Evolutionary conservation across 1,284 basidiomycete genomes (phyloP), one percentile per base, ranked within the genome.

Genomic region (Cutaneotrichosporon curvatum): DNA sequence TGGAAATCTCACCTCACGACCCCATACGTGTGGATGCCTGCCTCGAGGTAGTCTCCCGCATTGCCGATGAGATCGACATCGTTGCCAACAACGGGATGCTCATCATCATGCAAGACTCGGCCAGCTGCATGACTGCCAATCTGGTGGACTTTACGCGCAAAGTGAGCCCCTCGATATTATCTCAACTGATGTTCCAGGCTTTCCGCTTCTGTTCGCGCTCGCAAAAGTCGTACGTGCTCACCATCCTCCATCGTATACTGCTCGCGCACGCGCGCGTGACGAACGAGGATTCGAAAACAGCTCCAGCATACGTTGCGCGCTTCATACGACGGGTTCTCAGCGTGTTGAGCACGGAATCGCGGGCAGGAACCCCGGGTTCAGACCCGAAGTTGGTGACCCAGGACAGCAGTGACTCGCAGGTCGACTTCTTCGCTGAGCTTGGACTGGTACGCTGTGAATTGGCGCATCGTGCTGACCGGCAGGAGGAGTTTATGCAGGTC

Each of bases 61-160:
- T 62, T 15, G 59, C 60, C 4, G 57, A 61, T 35, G 53, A 57
- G 45, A 57, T 66, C 19, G 62, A 64, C 33, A 42, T 51, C 4
- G 38, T 64, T 10, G 59, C 56, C 14, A 43, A 44, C 35, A 56
- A 55, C 39, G 64, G 62, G 7, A 49, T 51, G 36, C 47, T 66
- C 7, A 56, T 52, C 18, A 57, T 63, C 49, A 58, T 64, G 62
- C 64, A 66, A 37, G 64, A 66, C 47, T 60, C 57, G 15, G 61
- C 57, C 12, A 58, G 54, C 16, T 60, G 59, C 46, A 61, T 63
- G 62, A 60, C 59, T 4, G 59, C 59, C 14, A 51, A 51, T 2
- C 37, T 63, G 4, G 56, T 49, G 6, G 55, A 59, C 2, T 57
- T 66, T 28, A 41, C 60, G 10, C 50, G 58, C 28, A 64, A 62